phyloP scores from a whole-genome alignment of 805 yeast genomes.

The Cyberlindnera misumaiensis region DNA sequence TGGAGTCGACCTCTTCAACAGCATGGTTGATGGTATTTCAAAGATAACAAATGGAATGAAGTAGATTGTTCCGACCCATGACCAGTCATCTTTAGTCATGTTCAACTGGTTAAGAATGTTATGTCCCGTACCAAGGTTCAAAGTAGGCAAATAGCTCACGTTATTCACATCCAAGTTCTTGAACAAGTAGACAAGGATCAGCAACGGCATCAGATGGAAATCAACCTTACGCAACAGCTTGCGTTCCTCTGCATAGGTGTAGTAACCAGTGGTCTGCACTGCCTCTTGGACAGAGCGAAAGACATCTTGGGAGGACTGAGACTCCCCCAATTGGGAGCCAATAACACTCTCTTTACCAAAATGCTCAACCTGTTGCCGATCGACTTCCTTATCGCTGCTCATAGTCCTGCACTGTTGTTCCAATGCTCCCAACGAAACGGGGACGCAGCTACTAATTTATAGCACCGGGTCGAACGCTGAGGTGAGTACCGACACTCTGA shows the following conservation, averaged over 20 bases:
- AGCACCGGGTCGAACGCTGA: too few species aligned
- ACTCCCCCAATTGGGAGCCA: too few species aligned
- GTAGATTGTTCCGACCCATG: conserved; percentile 11
- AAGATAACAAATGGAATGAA: conserved; percentile 14
- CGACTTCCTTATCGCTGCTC: too few species aligned
- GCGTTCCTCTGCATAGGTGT: conserved; percentile 2
- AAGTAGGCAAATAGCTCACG: conserved; percentile 9
- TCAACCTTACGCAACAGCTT: conserved; percentile 12
- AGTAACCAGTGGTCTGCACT: conserved; percentile 6
- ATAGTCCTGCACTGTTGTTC: too few species aligned
- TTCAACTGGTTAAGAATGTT: conserved; percentile 8
- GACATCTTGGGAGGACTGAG: too few species aligned
- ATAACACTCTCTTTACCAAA: too few species aligned
- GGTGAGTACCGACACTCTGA: too few species aligned
- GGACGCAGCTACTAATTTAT: too few species aligned
- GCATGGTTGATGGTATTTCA: conserved; percentile 16
- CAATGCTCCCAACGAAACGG: too few species aligned
- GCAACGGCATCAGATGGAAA: conserved; percentile 10
- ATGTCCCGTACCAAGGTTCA: conserved; percentile 5
- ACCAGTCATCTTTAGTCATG: conserved; percentile 11
- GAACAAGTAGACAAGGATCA: conserved; percentile 10
- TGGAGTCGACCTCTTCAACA: conserved; percentile 15
- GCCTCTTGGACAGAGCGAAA: not conserved
- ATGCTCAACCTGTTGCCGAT: too few species aligned
- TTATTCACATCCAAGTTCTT: conserved; percentile 16